Percentiles rank a stretch among this genome's conserved stretches.
phyloP scores from a whole-genome alignment of 257 asterid species.

The Nicotiana attenuata region DNA sequence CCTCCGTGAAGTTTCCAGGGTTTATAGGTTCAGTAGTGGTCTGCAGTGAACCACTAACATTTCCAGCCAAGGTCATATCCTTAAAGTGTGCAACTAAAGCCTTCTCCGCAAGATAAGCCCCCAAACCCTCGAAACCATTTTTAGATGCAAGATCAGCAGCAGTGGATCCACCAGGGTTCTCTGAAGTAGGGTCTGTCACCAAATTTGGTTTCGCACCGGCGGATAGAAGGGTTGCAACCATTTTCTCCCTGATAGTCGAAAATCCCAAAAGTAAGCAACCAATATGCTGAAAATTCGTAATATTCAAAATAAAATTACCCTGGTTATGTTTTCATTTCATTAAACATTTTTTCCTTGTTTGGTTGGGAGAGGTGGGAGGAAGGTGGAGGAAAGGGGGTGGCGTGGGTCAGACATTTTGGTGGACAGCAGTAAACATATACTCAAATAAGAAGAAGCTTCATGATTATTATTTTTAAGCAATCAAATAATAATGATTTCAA shows the following conservation, averaged over 20 bases:
- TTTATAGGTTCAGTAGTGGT: constrained; percentile 32
- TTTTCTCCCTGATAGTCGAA: constrained; percentile 65
- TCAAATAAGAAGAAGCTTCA: constrained; percentile 10
- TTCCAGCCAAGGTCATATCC: constrained; percentile 96
- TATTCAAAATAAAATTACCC: neutral
- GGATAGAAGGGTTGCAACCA: constrained; percentile 89
- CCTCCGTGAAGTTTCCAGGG: constrained; percentile 54
- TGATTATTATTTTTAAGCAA: constrained; percentile 6
- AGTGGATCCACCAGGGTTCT: constrained; percentile 68
- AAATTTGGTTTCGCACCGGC: constrained; percentile 88
- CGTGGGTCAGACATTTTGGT: neutral
- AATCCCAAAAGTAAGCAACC: constrained; percentile 14
- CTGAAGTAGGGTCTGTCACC: constrained; percentile 85
- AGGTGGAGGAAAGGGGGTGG: neutral
- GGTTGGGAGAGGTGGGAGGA: neutral
- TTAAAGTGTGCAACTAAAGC: constrained; percentile 73
- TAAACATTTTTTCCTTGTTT: neutral
- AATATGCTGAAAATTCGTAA: neutral
- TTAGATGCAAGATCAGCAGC: constrained; percentile 94
- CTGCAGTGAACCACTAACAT: constrained; percentile 79
- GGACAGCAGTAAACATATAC: neutral
- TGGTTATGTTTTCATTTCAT: neutral
- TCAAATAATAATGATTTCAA: neutral
- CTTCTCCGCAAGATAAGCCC: constrained; percentile 95
- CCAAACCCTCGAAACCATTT: constrained; percentile 80